phyloP scores from a whole-genome alignment of 2,329 filamentous ascomycete genomes.

The Diaporthe citriasiana region DNA sequence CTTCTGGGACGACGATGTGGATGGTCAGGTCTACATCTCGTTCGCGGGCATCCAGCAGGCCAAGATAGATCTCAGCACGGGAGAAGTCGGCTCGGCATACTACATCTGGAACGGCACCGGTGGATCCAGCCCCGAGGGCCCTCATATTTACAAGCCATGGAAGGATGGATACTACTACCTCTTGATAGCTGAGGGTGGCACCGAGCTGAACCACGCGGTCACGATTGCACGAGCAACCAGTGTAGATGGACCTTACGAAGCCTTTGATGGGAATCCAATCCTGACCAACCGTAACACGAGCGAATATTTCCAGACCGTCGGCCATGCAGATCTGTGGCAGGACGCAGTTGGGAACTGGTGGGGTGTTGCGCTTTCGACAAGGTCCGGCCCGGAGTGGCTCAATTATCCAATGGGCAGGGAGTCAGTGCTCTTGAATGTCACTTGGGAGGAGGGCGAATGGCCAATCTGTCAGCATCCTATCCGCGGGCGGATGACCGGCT shows the following conservation, averaged over 20 bases:
- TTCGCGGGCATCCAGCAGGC: constrained; percentile 50
- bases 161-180: constrained; percentile 61
- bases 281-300: constrained; percentile 57
- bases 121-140: constrained; percentile 58
- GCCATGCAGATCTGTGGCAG: constrained; percentile 62
- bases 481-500: constrained; percentile 59
- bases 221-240: constrained; percentile 58
- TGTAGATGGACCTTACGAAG: constrained; percentile 60
- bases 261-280: constrained; percentile 59
- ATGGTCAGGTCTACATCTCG: constrained; percentile 55
- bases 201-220: constrained; percentile 57
- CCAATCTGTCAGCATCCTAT: constrained; percentile 58
- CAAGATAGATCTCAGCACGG: constrained; percentile 54
- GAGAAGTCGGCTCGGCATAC: constrained; percentile 50
- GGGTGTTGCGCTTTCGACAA: constrained; percentile 62
- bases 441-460: constrained; percentile 65
- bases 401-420: constrained; percentile 69
- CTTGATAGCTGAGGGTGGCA: constrained; percentile 62
- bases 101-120: constrained; percentile 62
- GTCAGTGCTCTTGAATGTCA: constrained; percentile 62
- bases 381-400: constrained; percentile 57
- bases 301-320: constrained; percentile 59
- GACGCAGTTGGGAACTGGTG: constrained; percentile 65
- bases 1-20: constrained; percentile 53
- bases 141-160: constrained; percentile 56